A percentile compares a stretch with the other conserved stretches of the same genome.
phyloP scores from a whole-genome alignment of 2,329 filamentous ascomycete genomes.

The Cladobotryum mycophilum region DNA sequence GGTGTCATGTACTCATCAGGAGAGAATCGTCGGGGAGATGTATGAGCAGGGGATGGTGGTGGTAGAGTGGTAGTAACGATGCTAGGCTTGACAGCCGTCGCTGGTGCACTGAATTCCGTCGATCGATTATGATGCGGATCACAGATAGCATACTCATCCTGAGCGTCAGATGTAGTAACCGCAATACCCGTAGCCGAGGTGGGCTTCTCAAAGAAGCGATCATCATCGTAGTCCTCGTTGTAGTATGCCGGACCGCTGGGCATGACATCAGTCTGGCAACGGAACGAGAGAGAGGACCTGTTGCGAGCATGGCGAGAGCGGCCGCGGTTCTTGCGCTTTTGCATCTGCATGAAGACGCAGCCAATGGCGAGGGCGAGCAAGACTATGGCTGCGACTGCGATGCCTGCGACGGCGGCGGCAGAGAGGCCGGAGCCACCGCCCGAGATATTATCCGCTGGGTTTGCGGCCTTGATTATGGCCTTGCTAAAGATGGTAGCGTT shows the following conservation, averaged over 20 bases:
- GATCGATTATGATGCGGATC: background rate
- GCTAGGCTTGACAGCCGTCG: constrained; percentile 9
- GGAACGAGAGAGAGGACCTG: constrained; percentile 43
- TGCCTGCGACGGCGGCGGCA: constrained; percentile 37
- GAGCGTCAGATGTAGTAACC: background rate
- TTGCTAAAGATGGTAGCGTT: constrained; percentile 41
- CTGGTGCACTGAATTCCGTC: background rate
- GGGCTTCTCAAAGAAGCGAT: constrained; percentile 6
- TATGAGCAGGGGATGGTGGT: constrained; percentile 13
- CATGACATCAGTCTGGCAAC: constrained; percentile 33
- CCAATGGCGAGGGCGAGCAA: constrained; percentile 32
- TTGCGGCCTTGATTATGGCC: constrained; percentile 8
- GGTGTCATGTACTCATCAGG: constrained; percentile 23
- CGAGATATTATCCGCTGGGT: background rate
- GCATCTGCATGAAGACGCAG: constrained; percentile 38
- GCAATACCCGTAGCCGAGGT: constrained; percentile 1
- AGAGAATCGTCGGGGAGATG: constrained; percentile 9
- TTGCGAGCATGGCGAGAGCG: background rate
- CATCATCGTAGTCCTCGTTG: constrained; percentile 1
- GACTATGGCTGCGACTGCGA: constrained; percentile 34
- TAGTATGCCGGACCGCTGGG: background rate
- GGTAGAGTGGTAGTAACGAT: constrained; percentile 17
- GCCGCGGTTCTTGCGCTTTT: constrained; percentile 36
- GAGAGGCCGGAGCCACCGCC: constrained; percentile 21
- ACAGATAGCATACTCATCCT: background rate